Conservation (phyloP, 306 rosid species). For the Acacia acuminata region DNA sequence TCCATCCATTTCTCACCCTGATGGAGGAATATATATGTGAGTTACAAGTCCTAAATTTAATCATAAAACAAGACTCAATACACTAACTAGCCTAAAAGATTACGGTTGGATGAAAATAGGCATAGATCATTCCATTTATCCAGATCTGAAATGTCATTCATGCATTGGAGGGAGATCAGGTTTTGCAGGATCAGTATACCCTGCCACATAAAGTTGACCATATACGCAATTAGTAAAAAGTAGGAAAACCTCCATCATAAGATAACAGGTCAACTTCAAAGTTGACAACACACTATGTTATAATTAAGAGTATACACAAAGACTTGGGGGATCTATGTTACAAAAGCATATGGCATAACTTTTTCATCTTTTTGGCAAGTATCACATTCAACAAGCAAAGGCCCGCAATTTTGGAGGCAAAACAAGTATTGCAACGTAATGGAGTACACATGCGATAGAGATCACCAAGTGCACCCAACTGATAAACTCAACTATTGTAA, state of each 20-base stretch:
- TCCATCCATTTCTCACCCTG: conserved; percentile 99
- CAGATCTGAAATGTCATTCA: conserved; percentile 99
- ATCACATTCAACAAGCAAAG: background rate
- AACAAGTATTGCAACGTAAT: background rate
- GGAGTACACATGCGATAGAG: background rate
- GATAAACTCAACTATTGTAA: conserved; percentile 17
- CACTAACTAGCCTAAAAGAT: conserved; percentile 34
- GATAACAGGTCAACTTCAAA: conserved; percentile 29
- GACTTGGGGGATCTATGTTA: background rate
- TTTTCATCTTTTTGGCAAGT: conserved; percentile 1
- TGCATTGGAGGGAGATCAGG: conserved; percentile 79
- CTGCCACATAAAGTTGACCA: conserved; percentile 45
- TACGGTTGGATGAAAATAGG: conserved; percentile 92
- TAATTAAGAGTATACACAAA: background rate
- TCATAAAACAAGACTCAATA: conserved; percentile 28
- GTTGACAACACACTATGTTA: conserved; percentile 11
- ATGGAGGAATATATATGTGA: conserved; percentile 30
- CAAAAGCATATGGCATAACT: background rate
- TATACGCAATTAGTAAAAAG: conserved; percentile 21
- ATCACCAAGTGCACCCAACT: conserved; percentile 11
- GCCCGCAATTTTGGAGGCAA: conserved; percentile 24
- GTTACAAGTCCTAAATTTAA: conserved; percentile 16
- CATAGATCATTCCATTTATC: conserved; percentile 95
- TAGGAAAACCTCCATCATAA: conserved; percentile 16
- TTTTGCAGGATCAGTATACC: conserved; percentile 96